Percentiles rank a stretch among this genome's conserved stretches.
These are phyloP conservation scores for Polyporus tsugae DNA, from an alignment of 1,284 basidiomycete species.

Conservation along the genomic window DNA sequence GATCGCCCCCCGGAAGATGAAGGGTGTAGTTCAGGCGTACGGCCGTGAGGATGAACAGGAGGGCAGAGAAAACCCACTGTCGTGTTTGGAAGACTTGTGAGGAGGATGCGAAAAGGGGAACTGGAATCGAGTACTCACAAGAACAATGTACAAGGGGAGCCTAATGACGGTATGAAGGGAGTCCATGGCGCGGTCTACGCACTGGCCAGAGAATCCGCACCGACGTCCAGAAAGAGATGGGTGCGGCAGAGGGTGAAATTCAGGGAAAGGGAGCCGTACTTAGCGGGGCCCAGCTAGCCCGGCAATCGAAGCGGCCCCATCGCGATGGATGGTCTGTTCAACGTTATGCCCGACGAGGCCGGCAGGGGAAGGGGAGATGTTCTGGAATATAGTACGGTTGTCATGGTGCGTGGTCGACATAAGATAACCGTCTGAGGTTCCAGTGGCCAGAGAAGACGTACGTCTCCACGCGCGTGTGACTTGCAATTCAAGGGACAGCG, in stretches of 20 bases:
- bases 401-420: background rate
- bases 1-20: constrained; percentile 59
- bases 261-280: background rate
- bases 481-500: background rate
- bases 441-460: background rate
- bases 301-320: background rate
- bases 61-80: constrained; percentile 62
- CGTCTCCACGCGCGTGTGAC: constrained; percentile 1
- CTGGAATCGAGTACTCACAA: constrained; percentile 25
- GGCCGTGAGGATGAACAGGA: constrained; percentile 64
- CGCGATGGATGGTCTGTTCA: background rate
- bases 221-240: background rate
- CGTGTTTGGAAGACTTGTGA: background rate
- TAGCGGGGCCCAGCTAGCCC: background rate
- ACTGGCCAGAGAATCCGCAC: constrained; percentile 1
- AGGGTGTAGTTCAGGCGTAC: constrained; percentile 73
- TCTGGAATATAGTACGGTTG: background rate
- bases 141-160: constrained; percentile 32
- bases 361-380: background rate
- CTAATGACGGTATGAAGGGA: constrained; percentile 28
- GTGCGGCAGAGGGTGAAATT: background rate
- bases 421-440: background rate
- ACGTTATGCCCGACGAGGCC: background rate
- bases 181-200: constrained; percentile 35
- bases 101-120: background rate